Evolutionary conservation across 495 filamentous ascomycete species (phyloP).

Genomic region (Gamarada debralockiae): DNA sequence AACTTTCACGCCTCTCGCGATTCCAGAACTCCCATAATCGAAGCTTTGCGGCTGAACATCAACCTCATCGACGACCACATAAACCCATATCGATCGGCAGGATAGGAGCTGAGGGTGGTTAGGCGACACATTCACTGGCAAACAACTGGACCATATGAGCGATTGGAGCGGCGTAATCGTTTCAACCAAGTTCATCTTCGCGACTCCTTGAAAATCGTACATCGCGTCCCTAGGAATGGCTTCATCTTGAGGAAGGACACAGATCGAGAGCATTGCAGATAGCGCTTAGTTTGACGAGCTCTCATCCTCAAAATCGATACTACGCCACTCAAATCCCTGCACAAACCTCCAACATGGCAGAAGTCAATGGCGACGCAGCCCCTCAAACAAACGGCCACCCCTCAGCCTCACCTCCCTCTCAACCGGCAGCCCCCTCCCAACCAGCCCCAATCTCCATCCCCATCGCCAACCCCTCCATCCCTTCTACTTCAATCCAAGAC

Average conservation of each 20-base stretch:
- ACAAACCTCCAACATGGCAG: slow-evolving; percentile 31
- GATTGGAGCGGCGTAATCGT: too few species aligned
- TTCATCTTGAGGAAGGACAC: too few species aligned
- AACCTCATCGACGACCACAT: not conserved
- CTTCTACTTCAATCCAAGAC: slow-evolving; percentile 54
- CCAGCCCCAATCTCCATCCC: slow-evolving; percentile 32
- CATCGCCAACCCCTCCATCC: slow-evolving; percentile 25
- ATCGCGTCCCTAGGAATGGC: too few species aligned
- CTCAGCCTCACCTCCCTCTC: slow-evolving; percentile 16
- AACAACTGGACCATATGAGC: too few species aligned
- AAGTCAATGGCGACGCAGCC: slow-evolving; percentile 32
- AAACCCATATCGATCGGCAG: not conserved
- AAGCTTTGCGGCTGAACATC: not conserved
- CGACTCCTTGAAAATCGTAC: too few species aligned
- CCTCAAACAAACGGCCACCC: slow-evolving; percentile 35
- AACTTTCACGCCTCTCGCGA: not conserved
- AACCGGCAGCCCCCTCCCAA: slow-evolving; percentile 26
- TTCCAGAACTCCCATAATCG: not conserved
- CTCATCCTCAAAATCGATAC: too few species aligned
- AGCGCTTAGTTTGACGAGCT: too few species aligned
- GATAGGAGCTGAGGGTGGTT: too few species aligned
- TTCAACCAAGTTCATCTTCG: too few species aligned
- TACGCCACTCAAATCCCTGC: not conserved
- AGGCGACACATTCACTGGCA: too few species aligned
- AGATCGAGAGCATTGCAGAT: too few species aligned